Conservation (phyloP, 164 flowering plant genomes). For the Annona squamosa region DNA sequence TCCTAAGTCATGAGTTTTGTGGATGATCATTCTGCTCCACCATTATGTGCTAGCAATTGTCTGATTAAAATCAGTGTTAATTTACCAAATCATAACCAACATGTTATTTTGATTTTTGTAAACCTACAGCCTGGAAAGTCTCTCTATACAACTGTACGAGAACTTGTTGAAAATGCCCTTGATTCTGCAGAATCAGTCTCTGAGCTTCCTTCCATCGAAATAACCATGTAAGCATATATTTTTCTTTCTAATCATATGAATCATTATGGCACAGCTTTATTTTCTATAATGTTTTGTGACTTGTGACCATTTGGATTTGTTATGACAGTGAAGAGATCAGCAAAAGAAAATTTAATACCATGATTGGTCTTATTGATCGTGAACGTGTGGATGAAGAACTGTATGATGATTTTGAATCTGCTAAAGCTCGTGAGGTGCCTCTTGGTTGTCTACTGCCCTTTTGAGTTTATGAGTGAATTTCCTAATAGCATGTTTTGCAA, state of each 20-base stretch:
- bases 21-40: not conserved
- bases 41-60: not conserved
- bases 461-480: not conserved
- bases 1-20: no score
- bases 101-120: conserved; percentile 10
- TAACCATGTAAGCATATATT: conserved; percentile 63
- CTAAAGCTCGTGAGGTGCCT: conserved; percentile 89
- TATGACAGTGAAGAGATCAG: conserved; percentile 79
- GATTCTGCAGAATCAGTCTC: conserved; percentile 95
- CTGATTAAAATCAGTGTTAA: not conserved
- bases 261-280: not conserved
- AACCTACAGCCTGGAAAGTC: conserved; percentile 77
- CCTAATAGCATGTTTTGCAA: not conserved
- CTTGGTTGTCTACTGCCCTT: not conserved
- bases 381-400: conserved; percentile 86
- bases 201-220: conserved; percentile 84
- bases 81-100: not conserved
- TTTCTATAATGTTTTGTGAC: not conserved
- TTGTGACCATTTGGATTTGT: not conserved
- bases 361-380: conserved; percentile 89
- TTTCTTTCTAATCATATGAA: not conserved
- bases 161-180: conserved; percentile 90
- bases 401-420: conserved; percentile 90
- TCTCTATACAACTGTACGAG: conserved; percentile 92
- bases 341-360: conserved; percentile 75